Conservation (phyloP, 2,329 filamentous ascomycete species). For the Neopestalotiopsis rosae region DNA sequence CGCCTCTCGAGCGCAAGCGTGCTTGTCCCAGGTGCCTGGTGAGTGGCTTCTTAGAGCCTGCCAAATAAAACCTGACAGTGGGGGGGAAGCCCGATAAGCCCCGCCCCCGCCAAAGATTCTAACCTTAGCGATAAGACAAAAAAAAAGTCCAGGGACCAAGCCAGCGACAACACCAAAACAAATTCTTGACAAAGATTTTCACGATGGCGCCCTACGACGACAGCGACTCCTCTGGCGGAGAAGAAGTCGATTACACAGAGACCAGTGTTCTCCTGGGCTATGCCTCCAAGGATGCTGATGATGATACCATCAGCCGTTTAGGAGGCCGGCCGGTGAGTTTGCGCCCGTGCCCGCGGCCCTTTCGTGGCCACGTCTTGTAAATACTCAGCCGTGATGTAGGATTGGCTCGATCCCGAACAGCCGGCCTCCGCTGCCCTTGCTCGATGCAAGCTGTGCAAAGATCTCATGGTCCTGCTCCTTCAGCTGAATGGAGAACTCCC, state of each 20-base stretch:
- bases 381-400: slow-evolving; percentile 52
- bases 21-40: no score
- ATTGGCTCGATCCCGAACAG: slow-evolving; percentile 78
- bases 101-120: slow-evolving; percentile 18
- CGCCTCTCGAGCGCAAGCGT: no score
- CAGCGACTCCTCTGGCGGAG: slow-evolving; percentile 74
- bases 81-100: slow-evolving; percentile 17
- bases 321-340: slow-evolving; percentile 81
- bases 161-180: neutral
- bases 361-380: slow-evolving; percentile 8
- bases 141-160: slow-evolving; percentile 8
- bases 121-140: neutral
- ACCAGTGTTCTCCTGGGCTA: slow-evolving; percentile 93
- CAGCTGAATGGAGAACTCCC: slow-evolving; percentile 92
- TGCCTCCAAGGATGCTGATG: slow-evolving; percentile 77
- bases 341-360: neutral
- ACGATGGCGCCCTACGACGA: slow-evolving; percentile 70
- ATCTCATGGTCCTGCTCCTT: slow-evolving; percentile 81
- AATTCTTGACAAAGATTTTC: neutral
- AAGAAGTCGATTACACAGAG: slow-evolving; percentile 72
- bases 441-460: slow-evolving; percentile 86
- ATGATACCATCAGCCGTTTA: slow-evolving; percentile 85
- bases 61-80: neutral
- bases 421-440: slow-evolving; percentile 78
- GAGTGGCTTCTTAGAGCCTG: no score